These are phyloP conservation scores for Thielaviopsis cerberus DNA, from an alignment of 2,329 filamentous ascomycete species.

Conservation along the genomic window DNA sequence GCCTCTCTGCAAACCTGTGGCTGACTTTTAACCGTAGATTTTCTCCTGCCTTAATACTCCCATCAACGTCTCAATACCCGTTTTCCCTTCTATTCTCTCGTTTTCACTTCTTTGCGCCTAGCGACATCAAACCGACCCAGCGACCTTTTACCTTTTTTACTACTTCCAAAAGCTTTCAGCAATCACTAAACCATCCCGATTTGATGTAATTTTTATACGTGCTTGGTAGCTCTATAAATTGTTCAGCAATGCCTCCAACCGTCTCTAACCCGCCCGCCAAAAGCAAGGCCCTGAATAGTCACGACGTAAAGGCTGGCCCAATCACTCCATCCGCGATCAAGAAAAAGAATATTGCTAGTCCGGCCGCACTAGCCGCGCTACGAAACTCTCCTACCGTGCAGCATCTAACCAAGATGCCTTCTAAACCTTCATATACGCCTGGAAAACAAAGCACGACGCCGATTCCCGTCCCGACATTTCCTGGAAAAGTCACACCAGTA, in stretches of 20 bases:
- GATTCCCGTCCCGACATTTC: slow-evolving; percentile 4
- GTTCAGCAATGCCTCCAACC: neutral
- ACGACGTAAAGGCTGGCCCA: neutral
- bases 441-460: slow-evolving; percentile 9
- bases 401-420: neutral
- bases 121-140: neutral
- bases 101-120: too few relatives aligned
- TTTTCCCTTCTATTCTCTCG: too few relatives aligned
- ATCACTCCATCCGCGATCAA: slow-evolving; percentile 6
- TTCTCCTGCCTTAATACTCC: too few relatives aligned
- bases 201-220: neutral
- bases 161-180: too few relatives aligned
- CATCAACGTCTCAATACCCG: too few relatives aligned
- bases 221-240: neutral
- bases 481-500: neutral
- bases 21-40: too few relatives aligned
- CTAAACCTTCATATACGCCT: slow-evolving; percentile 5
- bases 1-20: too few relatives aligned
- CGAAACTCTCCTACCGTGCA: neutral
- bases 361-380: too few relatives aligned
- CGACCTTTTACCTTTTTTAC: neutral
- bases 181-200: neutral
- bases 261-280: neutral
- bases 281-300: neutral
- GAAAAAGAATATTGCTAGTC: slow-evolving; percentile 5